A percentile compares a stretch with the other conserved stretches of the same genome.
These are phyloP conservation scores for Colletotrichum salicis DNA, from an alignment of 2,329 filamentous ascomycete species.

Conservation along the genomic window DNA sequence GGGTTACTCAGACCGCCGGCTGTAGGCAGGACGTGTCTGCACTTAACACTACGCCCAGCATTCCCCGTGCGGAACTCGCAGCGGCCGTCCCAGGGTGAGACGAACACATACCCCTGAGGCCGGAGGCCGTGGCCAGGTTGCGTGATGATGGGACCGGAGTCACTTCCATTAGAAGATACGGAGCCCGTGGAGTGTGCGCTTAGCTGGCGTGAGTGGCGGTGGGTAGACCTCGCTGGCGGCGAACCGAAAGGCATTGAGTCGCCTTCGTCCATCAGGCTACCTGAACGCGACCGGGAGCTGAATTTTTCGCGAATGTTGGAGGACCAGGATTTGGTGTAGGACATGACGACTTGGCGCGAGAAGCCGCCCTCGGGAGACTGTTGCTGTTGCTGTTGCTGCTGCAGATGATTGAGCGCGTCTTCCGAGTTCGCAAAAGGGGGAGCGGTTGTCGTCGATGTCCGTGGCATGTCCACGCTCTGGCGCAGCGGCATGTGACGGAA, in stretches of 20 bases:
- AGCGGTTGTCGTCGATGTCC: constrained; percentile 5
- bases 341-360: constrained; percentile 67
- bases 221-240: constrained; percentile 6
- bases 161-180: constrained; percentile 30
- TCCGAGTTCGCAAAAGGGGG: constrained; percentile 29
- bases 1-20: constrained; percentile 38
- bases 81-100: constrained; percentile 85
- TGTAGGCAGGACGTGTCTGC: constrained; percentile 74
- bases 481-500: constrained; percentile 61
- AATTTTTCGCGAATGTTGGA: constrained; percentile 59
- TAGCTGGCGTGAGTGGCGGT: constrained; percentile 32
- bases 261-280: constrained; percentile 36
- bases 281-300: constrained; percentile 43
- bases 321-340: constrained; percentile 62
- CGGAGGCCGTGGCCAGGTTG: constrained; percentile 59
- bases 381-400: constrained; percentile 29
- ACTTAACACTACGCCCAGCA: constrained; percentile 79
- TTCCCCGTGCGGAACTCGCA: constrained; percentile 87
- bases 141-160: constrained; percentile 48
- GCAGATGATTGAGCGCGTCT: constrained; percentile 21
- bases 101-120: constrained; percentile 78
- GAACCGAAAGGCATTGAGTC: neutral
- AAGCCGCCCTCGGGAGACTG: constrained; percentile 50
- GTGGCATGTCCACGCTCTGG: constrained; percentile 46
- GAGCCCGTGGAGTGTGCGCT: constrained; percentile 32